Evolutionary conservation across 1,284 basidiomycete species (phyloP), one percentile per base, ranked within the genome.

Genomic region (Cutaneotrichosporon sp.): DNA sequence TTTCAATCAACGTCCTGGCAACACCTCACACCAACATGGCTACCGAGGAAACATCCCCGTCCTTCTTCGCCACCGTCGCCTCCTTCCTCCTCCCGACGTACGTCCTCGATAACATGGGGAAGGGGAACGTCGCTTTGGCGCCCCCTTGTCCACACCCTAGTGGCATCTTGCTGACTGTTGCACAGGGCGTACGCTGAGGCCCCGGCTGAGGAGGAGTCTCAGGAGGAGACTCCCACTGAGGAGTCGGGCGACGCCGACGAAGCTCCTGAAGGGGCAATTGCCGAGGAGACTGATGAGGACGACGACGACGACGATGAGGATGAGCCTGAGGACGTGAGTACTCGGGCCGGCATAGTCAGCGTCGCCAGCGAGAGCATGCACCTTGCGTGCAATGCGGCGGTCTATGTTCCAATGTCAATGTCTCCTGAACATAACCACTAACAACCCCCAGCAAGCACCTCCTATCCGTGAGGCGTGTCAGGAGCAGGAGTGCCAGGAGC

Each of bases 291-390:
- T n/a, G 65, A 75, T 52, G 72, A 70, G 52, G 70, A 69, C 52
- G 67, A 64, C 33, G 74, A 71, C 54, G 65, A 68, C 47, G 62
- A 61, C 54, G 81, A 75, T 53, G 75, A 77, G 62, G 75, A 77
- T 53, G 87, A 88, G 62, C 86, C 87, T 21, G 87, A 90, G 73
- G 88, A 90, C 72, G 88, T 90, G 66, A 69, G 86, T 82, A 3
- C 30, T 15, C 35, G 26, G 4, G n/a, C 5, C 22, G 22, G 4
- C 14, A 15, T 10, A 23, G 9, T 9, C 20, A 14, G 18, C 39
- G 17, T 21, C n/a, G n/a, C n/a, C n/a, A n/a, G n/a, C n/a, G n/a
- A n/a, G n/a, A n/a, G n/a, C n/a, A n/a, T n/a, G n/a, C n/a, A n/a
- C n/a, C n/a, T n/a, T n/a, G n/a, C n/a, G n/a, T n/a, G n/a, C n/a